These are phyloP conservation scores for Penicillium sp. DNA, from an alignment of 2,329 filamentous ascomycete genomes.

Conservation along the genomic window DNA sequence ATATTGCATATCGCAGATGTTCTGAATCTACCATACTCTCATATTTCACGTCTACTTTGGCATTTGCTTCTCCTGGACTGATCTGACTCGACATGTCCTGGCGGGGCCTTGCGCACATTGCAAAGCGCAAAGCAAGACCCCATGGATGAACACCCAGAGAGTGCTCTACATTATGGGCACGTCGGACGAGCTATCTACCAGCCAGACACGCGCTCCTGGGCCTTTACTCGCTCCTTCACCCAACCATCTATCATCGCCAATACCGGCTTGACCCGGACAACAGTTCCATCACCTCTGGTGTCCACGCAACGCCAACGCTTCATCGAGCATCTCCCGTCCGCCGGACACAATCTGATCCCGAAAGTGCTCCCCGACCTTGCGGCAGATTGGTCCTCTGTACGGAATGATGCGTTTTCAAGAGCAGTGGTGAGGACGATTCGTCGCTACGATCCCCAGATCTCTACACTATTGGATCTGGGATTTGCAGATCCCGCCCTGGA, in stretches of 20 bases:
- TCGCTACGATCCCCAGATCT: constrained; percentile 40
- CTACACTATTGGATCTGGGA: constrained; percentile 55
- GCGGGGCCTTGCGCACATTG: constrained; percentile 26
- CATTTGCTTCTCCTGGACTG: too few relatives aligned
- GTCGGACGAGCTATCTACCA: constrained; percentile 58
- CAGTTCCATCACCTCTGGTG: constrained; percentile 28
- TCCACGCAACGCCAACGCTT: background rate
- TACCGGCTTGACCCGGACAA: constrained; percentile 34
- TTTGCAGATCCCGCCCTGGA: constrained; percentile 45
- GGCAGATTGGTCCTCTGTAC: constrained; percentile 35
- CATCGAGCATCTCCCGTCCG: constrained; percentile 10
- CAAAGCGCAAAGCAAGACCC: constrained; percentile 47
- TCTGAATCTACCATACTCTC: too few relatives aligned
- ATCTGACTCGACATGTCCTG: constrained; percentile 35
- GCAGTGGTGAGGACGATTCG: constrained; percentile 32
- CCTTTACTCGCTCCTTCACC: constrained; percentile 47
- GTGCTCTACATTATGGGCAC: constrained; percentile 62
- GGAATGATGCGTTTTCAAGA: constrained; percentile 38
- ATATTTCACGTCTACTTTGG: too few relatives aligned
- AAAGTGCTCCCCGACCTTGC: constrained; percentile 41
- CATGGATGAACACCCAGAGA: constrained; percentile 60
- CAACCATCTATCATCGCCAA: constrained; percentile 32
- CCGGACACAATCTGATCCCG: constrained; percentile 30
- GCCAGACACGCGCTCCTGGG: constrained; percentile 53
- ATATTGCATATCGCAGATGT: too few relatives aligned